Conservation (phyloP, 108 stramenopile genomes). For the Ochromonas danica region DNA sequence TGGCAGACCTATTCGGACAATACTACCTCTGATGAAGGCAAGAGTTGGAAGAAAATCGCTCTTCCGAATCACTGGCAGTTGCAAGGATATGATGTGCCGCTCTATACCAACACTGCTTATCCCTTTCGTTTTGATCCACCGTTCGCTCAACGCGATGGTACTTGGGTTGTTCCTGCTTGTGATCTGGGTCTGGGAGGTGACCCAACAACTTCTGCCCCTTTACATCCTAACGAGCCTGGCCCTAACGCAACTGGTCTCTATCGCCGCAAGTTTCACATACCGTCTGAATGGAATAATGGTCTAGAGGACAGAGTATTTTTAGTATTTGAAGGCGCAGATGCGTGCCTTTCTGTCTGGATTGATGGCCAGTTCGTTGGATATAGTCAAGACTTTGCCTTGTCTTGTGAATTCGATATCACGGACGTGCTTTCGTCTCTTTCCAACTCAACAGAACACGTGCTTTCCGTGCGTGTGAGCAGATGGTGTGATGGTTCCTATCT, state of each 20-base stretch:
- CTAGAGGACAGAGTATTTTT: slow-evolving; percentile 40
- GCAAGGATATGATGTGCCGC: slow-evolving; percentile 48
- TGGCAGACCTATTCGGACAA: neutral
- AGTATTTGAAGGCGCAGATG: slow-evolving; percentile 69
- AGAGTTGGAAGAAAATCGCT: neutral
- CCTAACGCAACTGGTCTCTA: slow-evolving; percentile 79
- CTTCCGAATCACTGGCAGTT: slow-evolving; percentile 52
- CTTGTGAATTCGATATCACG: slow-evolving; percentile 33
- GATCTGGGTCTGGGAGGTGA: slow-evolving; percentile 39
- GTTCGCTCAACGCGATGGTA: neutral
- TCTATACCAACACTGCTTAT: slow-evolving; percentile 62
- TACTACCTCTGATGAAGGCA: neutral
- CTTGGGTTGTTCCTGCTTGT: neutral
- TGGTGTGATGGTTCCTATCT: slow-evolving; percentile 82
- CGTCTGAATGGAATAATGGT: slow-evolving; percentile 51
- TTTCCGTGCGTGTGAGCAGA: slow-evolving; percentile 68
- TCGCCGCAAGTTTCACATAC: slow-evolving; percentile 56
- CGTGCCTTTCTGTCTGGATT: slow-evolving; percentile 70
- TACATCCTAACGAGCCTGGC: slow-evolving; percentile 48
- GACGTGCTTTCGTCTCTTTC: neutral
- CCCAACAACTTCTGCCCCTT: slow-evolving; percentile 21
- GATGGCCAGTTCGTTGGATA: slow-evolving; percentile 72
- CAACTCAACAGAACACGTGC: slow-evolving; percentile 9
- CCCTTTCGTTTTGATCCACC: slow-evolving; percentile 33
- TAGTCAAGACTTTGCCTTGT: slow-evolving; percentile 65